These are phyloP conservation scores for Blastobotrys aristatus DNA, from an alignment of 1,139 yeast species.

Conservation along the genomic window DNA sequence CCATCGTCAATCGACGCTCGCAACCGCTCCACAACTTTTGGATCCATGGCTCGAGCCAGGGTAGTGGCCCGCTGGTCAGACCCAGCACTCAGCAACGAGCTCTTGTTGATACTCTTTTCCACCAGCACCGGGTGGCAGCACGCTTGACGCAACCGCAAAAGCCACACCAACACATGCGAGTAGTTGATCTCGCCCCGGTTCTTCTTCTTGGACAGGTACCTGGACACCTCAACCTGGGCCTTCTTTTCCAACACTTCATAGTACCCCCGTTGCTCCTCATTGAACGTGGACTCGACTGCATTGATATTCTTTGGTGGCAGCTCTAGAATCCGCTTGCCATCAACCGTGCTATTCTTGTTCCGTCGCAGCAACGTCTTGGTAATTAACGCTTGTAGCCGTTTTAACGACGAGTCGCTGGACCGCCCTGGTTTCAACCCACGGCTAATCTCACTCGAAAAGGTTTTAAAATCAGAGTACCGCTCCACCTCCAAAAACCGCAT, in stretches of 20 bases:
- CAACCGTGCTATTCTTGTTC: conserved; percentile 66
- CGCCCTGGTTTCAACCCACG: conserved; percentile 44
- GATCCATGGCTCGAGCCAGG: conserved; percentile 15
- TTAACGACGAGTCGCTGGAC: conserved; percentile 40
- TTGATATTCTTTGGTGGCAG: conserved; percentile 62
- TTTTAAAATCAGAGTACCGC: conserved; percentile 45
- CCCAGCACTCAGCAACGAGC: conserved; percentile 23
- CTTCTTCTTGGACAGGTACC: conserved; percentile 37
- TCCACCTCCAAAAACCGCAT: conserved; percentile 63
- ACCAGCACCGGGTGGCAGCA: conserved; percentile 82
- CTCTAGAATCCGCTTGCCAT: conserved; percentile 66
- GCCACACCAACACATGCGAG: conserved; percentile 62
- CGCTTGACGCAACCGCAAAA: conserved; percentile 82
- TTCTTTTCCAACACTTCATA: conserved; percentile 55
- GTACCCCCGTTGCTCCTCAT: conserved; percentile 47
- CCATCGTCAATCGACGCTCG: conserved; percentile 17
- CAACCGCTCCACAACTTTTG: neutral
- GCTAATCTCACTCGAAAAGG: conserved; percentile 56
- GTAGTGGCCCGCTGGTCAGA: conserved; percentile 17
- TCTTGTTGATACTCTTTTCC: conserved; percentile 38
- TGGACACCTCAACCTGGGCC: conserved; percentile 53
- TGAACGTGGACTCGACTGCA: conserved; percentile 48
- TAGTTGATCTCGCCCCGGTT: conserved; percentile 35
- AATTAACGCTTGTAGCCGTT: conserved; percentile 65
- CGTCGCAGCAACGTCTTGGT: conserved; percentile 76